Base-by-base conservation (phyloP, 495 filamentous ascomycete genomes). In the Poronia punctata region DNA sequence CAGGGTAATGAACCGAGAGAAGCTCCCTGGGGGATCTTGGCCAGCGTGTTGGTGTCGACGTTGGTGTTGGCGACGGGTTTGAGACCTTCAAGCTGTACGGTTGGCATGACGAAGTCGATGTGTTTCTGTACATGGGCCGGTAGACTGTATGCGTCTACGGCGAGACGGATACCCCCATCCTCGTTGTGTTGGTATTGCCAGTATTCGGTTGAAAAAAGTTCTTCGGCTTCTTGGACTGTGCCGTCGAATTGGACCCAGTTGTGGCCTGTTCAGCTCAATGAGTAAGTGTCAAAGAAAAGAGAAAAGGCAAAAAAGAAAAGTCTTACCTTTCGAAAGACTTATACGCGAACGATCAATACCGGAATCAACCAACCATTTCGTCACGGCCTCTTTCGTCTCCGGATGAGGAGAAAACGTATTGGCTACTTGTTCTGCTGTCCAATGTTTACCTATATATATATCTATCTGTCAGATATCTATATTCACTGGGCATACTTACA, bases 201-300 rank as follows among this genome's bases (percentile, higher is more conserved):
- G 46, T 78, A 82, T 36, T 76, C 58, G 1, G 78, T 71, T 35
- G 64, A 54, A 28, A 82, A 67, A 1, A 82, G 60, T 7, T 40
- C 46, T 43, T 82, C 76, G 0, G 67, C 67, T 45, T 82, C 76
- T 20, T 62, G 52, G 11, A 63, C 50, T 1, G 61, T 70, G 10
- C 71, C 72, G 45, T 78, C 65, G 42, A 80, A 76, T 5, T 68
- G 51, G 18, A 78, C 48, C 53, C 66, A 72, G 38, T 55, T 62
- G 16, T 41, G 39, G 4, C 48, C 48, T 51, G 25, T n/a, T n/a
- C n/a, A n/a, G n/a, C n/a, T n/a, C n/a, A n/a, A n/a, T n/a, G n/a
- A n/a, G n/a, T n/a, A n/a, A n/a, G n/a, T n/a, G n/a, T n/a, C n/a
- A n/a, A n/a, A n/a, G n/a, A n/a, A n/a, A n/a, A n/a, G n/a, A 12